Percentiles rank a stretch among this genome's conserved stretches.
These are phyloP conservation scores for Mortierella polycephala DNA, from an alignment of 371 early-diverging fungal species.

Conservation along the genomic window DNA sequence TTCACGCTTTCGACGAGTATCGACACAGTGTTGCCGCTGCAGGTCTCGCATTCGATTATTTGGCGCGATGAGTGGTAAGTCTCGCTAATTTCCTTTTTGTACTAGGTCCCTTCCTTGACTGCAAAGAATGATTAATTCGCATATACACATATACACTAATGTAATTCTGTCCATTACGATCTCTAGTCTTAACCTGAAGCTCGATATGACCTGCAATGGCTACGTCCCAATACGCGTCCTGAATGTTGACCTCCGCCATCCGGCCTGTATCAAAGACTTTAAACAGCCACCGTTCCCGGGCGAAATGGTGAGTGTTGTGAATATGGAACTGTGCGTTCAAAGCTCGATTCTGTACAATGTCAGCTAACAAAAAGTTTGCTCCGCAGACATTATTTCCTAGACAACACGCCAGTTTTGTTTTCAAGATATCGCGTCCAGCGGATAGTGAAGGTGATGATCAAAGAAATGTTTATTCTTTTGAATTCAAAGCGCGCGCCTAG, in stretches of 20 bases:
- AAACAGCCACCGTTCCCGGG: conserved; percentile 61
- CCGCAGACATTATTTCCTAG: conserved; percentile 68
- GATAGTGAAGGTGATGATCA: conserved; percentile 17
- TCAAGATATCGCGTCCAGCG: conserved; percentile 64
- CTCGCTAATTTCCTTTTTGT: too few species aligned
- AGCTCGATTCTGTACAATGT: neutral
- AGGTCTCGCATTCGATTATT: conserved; percentile 65
- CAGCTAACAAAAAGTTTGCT: neutral
- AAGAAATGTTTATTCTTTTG: too few species aligned
- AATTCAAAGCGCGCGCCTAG: too few species aligned
- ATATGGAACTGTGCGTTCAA: neutral
- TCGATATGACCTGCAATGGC: conserved; percentile 70
- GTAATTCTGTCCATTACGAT: neutral
- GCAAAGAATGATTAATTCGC: neutral
- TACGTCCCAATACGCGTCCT: conserved; percentile 67
- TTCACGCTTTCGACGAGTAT: conserved; percentile 66
- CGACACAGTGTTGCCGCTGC: conserved; percentile 65
- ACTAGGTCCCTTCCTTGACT: neutral
- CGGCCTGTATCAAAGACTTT: conserved; percentile 55
- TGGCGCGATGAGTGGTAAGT: conserved; percentile 69
- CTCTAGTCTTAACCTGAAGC: conserved; percentile 65
- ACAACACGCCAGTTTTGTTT: conserved; percentile 70
- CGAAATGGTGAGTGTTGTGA: conserved; percentile 58
- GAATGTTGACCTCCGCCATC: conserved; percentile 57
- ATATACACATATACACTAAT: neutral